Evolutionary conservation across 2,329 filamentous ascomycete species (phyloP).

Genomic region (Acephala macrosclerotiorum): DNA sequence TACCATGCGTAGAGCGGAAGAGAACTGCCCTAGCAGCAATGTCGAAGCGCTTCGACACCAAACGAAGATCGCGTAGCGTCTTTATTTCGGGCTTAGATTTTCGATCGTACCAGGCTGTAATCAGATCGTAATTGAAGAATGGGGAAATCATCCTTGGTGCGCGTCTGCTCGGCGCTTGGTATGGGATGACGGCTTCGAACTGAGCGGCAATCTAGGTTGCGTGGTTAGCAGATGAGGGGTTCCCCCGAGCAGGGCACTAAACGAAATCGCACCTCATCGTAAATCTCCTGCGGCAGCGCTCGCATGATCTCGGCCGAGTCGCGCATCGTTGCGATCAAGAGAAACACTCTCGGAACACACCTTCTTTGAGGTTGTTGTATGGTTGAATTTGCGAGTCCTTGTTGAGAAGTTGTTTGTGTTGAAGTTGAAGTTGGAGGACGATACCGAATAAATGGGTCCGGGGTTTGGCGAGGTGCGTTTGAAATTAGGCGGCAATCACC

Average conservation of each 20-base stretch:
- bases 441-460: not conserved
- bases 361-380: too few relatives aligned
- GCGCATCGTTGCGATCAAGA: not conserved
- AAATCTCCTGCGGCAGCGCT: not conserved
- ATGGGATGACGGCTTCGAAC: not conserved
- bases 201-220: not conserved
- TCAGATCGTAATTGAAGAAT: not conserved
- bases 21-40: not conserved
- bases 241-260: too few relatives aligned
- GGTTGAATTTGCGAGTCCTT: too few relatives aligned
- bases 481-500: too few relatives aligned
- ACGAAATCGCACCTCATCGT: slow-evolving; percentile 4
- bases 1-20: not conserved
- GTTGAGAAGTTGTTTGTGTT: too few relatives aligned
- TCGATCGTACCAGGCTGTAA: not conserved
- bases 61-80: not conserved
- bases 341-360: too few relatives aligned
- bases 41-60: slow-evolving; percentile 5
- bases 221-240: too few relatives aligned
- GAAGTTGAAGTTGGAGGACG: not conserved
- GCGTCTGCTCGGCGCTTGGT: not conserved
- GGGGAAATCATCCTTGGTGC: not conserved
- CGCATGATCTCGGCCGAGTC: not conserved
- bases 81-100: not conserved
- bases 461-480: not conserved